Evolutionary conservation across 2,329 filamentous ascomycete species (phyloP).

Genomic region (Eutypella sp.): DNA sequence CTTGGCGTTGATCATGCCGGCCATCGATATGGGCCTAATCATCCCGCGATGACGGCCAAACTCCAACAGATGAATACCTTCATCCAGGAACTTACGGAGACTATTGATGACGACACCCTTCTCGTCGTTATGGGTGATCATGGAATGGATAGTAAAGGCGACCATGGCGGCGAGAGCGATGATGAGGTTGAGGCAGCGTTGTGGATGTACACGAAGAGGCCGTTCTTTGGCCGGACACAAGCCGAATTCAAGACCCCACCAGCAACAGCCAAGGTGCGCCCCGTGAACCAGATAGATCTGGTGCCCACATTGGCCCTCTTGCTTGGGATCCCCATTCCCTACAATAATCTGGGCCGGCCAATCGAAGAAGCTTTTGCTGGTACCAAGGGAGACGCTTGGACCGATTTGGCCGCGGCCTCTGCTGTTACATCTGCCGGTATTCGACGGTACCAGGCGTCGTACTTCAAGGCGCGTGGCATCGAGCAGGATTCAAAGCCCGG

Average conservation of each 20-base stretch:
- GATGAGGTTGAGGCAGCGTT: conserved; percentile 91
- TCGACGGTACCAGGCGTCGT: conserved; percentile 80
- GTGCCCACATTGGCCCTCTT: conserved; percentile 88
- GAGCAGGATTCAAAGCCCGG: conserved; percentile 54
- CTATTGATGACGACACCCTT: conserved; percentile 78
- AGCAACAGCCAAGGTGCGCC: conserved; percentile 69
- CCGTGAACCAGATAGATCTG: conserved; percentile 83
- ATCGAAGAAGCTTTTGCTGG: conserved; percentile 92
- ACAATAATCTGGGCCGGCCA: conserved; percentile 88
- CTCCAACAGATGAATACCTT: conserved; percentile 85
- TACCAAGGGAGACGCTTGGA: conserved; percentile 61
- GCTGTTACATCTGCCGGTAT: conserved; percentile 80
- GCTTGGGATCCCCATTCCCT: conserved; percentile 87
- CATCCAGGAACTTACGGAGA: conserved; percentile 63
- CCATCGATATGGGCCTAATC: conserved; percentile 90
- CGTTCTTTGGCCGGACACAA: conserved; percentile 73
- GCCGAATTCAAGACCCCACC: conserved; percentile 54
- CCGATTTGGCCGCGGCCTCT: conserved; percentile 72
- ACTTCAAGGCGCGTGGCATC: conserved; percentile 67
- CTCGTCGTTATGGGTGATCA: conserved; percentile 98
- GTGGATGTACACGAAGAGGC: conserved; percentile 96
- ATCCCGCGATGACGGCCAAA: conserved; percentile 87
- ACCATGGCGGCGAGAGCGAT: conserved; percentile 97
- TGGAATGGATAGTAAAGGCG: conserved; percentile 95
- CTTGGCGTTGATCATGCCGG: conserved; percentile 96